Evolutionary conservation across 169 alveolate genomes (phyloP).

Genomic region (Plasmodium vivax): DNA sequence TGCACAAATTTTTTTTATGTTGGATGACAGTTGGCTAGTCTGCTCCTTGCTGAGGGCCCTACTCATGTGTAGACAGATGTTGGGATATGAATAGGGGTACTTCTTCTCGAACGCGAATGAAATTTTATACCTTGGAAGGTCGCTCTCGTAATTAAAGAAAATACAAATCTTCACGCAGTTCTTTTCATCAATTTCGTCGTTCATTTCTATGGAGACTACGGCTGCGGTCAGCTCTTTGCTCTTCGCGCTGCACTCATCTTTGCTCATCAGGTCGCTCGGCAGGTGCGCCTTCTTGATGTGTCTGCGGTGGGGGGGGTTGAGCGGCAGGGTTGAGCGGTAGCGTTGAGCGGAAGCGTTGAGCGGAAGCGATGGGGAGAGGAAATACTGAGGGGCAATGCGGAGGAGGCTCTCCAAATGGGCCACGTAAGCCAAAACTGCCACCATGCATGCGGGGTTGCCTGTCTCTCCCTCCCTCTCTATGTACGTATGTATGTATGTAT

Average conservation of each 20-base stretch:
- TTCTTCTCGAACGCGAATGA: constrained; percentile 22
- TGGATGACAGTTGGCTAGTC: neutral
- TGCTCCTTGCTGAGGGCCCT: constrained; percentile 24
- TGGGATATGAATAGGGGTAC: constrained; percentile 56
- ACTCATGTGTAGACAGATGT: constrained; percentile 10
- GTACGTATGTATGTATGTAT: too few relatives aligned
- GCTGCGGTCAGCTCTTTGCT: neutral
- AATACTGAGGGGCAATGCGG: neutral
- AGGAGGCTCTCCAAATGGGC: neutral
- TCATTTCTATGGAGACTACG: constrained; percentile 20
- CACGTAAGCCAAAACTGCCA: neutral
- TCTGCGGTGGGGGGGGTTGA: neutral
- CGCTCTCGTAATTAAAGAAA: constrained; percentile 30
- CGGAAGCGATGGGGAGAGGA: too few relatives aligned
- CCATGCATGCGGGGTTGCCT: neutral
- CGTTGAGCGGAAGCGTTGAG: too few relatives aligned
- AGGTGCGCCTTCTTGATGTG: constrained; percentile 27
- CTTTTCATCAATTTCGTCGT: constrained; percentile 40
- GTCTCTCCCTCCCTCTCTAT: neutral
- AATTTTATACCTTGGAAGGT: constrained; percentile 35
- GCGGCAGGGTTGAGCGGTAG: too few relatives aligned
- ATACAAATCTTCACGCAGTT: constrained; percentile 17
- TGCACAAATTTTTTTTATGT: constrained; percentile 43
- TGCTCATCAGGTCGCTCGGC: constrained; percentile 45
- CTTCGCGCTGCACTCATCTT: neutral